These are phyloP conservation scores for Postia placenta DNA, from an alignment of 768 basidiomycete species.

Conservation along the genomic window DNA sequence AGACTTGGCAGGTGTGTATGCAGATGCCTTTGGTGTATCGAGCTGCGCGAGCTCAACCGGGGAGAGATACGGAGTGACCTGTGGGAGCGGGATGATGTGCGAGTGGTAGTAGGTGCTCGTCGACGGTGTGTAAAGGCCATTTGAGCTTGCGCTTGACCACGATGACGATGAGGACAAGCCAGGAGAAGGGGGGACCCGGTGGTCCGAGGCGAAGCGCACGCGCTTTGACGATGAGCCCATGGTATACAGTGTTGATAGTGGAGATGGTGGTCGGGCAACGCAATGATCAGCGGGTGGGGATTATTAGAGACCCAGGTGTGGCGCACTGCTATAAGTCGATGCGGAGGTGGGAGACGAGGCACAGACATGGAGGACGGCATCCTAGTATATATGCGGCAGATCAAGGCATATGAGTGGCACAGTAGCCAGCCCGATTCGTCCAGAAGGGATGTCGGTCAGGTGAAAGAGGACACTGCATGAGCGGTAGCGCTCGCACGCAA, in stretches of 20 bases:
- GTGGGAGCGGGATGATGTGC: slow-evolving; percentile 1
- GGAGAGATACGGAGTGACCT: neutral
- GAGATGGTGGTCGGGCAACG: neutral
- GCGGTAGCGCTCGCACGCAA: neutral
- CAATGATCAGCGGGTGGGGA: neutral
- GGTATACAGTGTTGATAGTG: neutral
- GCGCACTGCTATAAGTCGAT: neutral
- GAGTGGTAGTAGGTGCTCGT: neutral
- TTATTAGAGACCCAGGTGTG: neutral
- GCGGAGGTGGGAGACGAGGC: neutral
- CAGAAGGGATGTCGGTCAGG: neutral
- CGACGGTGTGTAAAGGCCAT: neutral
- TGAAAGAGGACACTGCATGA: neutral
- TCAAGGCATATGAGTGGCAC: neutral
- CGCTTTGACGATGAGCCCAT: neutral
- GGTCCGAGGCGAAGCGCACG: neutral
- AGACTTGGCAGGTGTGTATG: no score
- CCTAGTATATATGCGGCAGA: neutral
- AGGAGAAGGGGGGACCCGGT: neutral
- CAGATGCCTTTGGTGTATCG: no score
- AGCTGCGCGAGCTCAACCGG: neutral
- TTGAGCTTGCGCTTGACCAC: neutral
- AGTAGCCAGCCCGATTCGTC: neutral
- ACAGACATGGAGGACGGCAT: neutral
- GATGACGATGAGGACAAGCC: no score